Conservation (phyloP, 2,329 filamentous ascomycete genomes). For the Chaetomiaceae sp. region DNA sequence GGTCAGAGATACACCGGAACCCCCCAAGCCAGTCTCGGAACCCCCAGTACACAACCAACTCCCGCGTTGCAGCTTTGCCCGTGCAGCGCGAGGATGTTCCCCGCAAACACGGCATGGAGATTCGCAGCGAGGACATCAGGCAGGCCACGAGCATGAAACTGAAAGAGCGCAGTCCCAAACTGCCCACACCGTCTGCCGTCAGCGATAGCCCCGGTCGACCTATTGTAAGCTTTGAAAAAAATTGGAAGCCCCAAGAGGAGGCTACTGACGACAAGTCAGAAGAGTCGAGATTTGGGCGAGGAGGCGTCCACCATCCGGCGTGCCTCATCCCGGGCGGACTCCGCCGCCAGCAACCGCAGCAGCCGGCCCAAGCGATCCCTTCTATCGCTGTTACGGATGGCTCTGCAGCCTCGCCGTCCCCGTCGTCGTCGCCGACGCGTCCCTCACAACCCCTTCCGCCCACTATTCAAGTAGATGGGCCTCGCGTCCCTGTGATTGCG, state of each 20-base stretch:
- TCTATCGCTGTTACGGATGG: slow-evolving; percentile 51
- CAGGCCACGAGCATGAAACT: slow-evolving; percentile 85
- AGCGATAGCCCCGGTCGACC: slow-evolving; percentile 86
- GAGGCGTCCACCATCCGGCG: slow-evolving; percentile 23
- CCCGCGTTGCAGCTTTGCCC: slow-evolving; percentile 34
- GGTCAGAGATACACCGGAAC: slow-evolving; percentile 71
- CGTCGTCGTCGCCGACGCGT: slow-evolving; percentile 34
- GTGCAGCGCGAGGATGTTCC: slow-evolving; percentile 43
- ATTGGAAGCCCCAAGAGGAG: slow-evolving; percentile 71
- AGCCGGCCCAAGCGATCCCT: slow-evolving; percentile 41
- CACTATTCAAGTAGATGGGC: slow-evolving; percentile 44
- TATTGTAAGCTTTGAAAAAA: slow-evolving; percentile 92
- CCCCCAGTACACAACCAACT: slow-evolving; percentile 71
- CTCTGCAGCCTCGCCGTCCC: slow-evolving; percentile 34
- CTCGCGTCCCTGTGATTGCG: slow-evolving; percentile 50
- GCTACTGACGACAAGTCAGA: slow-evolving; percentile 66
- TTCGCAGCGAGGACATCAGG: slow-evolving; percentile 81
- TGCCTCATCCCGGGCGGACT: slow-evolving; percentile 24
- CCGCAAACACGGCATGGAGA: slow-evolving; percentile 74
- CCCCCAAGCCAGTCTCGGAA: slow-evolving; percentile 79
- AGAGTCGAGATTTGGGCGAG: slow-evolving; percentile 33
- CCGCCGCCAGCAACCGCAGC: slow-evolving; percentile 27
- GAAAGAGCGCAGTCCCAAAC: slow-evolving; percentile 78
- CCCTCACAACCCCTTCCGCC: slow-evolving; percentile 37
- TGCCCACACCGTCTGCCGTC: slow-evolving; percentile 85